phyloP scores from a whole-genome alignment of 1,284 basidiomycete species.

The Uromyces viciae-fabae region DNA sequence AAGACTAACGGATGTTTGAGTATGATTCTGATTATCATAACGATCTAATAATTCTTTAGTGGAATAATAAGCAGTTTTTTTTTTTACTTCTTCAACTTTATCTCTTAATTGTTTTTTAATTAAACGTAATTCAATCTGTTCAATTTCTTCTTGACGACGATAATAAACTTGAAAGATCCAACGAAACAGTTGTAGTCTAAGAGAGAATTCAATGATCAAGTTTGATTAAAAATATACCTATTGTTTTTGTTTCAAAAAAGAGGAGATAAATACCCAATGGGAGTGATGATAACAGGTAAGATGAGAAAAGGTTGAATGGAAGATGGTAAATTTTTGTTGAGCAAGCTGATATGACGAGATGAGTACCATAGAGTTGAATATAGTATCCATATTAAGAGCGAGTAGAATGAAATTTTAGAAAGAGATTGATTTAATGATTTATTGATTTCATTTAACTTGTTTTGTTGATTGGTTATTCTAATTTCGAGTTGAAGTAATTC shows the following conservation, averaged over 20 bases:
- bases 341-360: constrained; percentile 59
- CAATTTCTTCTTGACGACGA: constrained; percentile 71
- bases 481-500: constrained; percentile 24
- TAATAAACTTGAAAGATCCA: constrained; percentile 84
- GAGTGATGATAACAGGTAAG: constrained; percentile 59
- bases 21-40: constrained; percentile 68
- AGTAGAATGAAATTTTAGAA: constrained; percentile 75
- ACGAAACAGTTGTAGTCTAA: constrained; percentile 74
- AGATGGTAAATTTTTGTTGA: constrained; percentile 48
- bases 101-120: constrained; percentile 62
- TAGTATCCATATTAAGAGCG: constrained; percentile 71
- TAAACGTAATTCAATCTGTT: constrained; percentile 55
- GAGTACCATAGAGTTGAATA: constrained; percentile 81
- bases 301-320: constrained; percentile 36
- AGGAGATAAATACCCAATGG: constrained; percentile 67
- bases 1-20: constrained; percentile 47
- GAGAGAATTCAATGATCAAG: not conserved
- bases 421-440: constrained; percentile 67
- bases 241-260: not conserved
- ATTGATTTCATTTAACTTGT: constrained; percentile 3
- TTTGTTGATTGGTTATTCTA: constrained; percentile 31
- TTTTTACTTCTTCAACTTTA: constrained; percentile 91
- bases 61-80: constrained; percentile 90
- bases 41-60: constrained; percentile 84
- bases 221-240: not conserved